Percentiles rank a stretch among this genome's conserved stretches.
Conservation (phyloP, 805 yeast species). For the Priceomyces carsonii region DNA sequence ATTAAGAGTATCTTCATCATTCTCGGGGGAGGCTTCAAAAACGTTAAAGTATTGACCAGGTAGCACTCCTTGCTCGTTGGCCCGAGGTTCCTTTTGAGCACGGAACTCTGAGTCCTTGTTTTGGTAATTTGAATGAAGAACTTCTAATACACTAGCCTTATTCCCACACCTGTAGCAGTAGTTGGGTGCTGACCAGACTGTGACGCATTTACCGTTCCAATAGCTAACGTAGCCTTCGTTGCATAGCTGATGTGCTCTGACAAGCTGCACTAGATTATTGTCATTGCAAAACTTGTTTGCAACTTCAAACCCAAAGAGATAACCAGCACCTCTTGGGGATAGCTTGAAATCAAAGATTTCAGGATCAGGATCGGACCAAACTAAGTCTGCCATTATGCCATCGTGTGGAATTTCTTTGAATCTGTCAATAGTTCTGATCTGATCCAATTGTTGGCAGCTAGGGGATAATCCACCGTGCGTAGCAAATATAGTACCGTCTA, state of each 20-base stretch:
- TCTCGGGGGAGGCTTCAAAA: constrained; percentile 96
- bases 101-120: constrained; percentile 12
- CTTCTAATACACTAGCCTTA: constrained; percentile 94
- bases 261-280: constrained; percentile 76
- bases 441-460: constrained; percentile 90
- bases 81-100: too few species aligned
- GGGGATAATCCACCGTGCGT: constrained; percentile 98
- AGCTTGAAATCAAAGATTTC: constrained; percentile 77
- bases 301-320: constrained; percentile 89
- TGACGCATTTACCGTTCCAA: constrained; percentile 86
- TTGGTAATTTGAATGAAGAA: constrained; percentile 51
- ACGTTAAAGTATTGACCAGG: constrained; percentile 80
- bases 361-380: constrained; percentile 98
- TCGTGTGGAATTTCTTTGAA: constrained; percentile 97
- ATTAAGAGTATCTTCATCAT: constrained; percentile 56
- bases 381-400: constrained; percentile 98
- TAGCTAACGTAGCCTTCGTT: constrained; percentile 94
- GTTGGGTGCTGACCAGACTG: constrained; percentile 99
- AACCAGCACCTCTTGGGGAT: constrained; percentile 97
- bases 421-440: constrained; percentile 85
- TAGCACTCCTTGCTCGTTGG: constrained; percentile 22
- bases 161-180: constrained; percentile 97
- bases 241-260: constrained; percentile 95
- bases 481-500: constrained; percentile 87
- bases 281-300: constrained; percentile 81